phyloP scores from a whole-genome alignment of 2,329 filamentous ascomycete genomes.

The Claviceps sorghi region DNA sequence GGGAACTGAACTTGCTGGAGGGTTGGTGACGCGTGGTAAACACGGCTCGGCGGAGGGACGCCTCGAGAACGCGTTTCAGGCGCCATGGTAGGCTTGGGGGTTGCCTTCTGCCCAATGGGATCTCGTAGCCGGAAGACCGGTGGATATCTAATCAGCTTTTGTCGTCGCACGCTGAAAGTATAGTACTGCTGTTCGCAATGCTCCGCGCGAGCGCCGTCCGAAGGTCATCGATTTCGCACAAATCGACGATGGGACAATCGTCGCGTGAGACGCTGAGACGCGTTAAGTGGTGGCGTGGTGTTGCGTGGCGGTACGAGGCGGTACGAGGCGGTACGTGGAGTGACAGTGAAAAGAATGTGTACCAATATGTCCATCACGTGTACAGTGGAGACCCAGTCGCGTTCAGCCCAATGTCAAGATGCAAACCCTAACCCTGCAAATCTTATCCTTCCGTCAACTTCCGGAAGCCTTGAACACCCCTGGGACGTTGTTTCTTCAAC shows the following conservation, averaged over 20 bases:
- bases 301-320: background rate
- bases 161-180: no score
- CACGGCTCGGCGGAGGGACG: constrained; percentile 20
- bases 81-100: background rate
- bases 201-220: no score
- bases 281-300: background rate
- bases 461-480: no score
- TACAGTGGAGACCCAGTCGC: background rate
- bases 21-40: constrained; percentile 24
- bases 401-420: no score
- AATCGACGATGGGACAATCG: no score
- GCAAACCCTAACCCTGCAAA: no score
- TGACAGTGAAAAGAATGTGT: background rate
- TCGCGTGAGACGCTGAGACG: background rate
- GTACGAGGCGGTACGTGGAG: background rate
- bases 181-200: no score
- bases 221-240: no score
- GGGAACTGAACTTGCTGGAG: constrained; percentile 27
- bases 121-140: background rate
- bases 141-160: no score
- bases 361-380: background rate
- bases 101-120: background rate
- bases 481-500: no score
- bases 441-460: no score
- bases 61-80: constrained; percentile 25